These are phyloP conservation scores for Chrysochromulina parva DNA, from an alignment of 78 protist genomes.

Conservation along the genomic window DNA sequence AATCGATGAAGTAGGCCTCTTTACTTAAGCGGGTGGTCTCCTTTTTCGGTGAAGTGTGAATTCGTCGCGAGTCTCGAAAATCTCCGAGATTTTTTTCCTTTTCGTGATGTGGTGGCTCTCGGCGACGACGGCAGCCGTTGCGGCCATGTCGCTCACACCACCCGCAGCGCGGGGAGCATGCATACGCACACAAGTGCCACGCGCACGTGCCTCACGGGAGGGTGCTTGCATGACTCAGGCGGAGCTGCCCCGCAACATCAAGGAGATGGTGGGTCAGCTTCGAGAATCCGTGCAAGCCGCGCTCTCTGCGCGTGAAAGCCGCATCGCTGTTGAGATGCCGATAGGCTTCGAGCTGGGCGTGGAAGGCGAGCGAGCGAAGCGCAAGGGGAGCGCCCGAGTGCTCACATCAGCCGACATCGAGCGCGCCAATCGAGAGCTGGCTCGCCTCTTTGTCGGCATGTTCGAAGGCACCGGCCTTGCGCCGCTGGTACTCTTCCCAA, in stretches of 20 bases:
- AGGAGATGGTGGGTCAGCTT: background rate
- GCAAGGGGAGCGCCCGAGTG: background rate
- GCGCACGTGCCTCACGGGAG: no score
- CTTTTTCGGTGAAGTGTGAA: no score
- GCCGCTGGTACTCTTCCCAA: background rate
- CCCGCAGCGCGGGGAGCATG: no score
- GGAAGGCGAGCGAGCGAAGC: background rate
- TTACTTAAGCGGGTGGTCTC: no score
- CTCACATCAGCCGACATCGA: background rate
- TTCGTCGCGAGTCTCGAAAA: no score
- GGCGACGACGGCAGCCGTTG: no score
- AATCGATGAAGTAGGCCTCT: no score
- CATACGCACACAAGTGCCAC: no score
- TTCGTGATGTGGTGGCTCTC: no score
- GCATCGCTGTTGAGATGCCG: background rate
- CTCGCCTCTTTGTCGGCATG: background rate
- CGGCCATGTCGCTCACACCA: no score
- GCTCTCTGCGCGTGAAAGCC: background rate
- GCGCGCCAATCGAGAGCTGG: background rate
- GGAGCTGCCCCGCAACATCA: background rate
- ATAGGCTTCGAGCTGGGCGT: background rate
- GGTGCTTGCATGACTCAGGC: no score
- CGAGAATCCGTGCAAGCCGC: background rate
- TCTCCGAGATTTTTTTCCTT: no score
- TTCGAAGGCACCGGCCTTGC: background rate